These are phyloP conservation scores for Fomitopsis betulina DNA, from an alignment of 1,284 basidiomycete species.

Conservation along the genomic window DNA sequence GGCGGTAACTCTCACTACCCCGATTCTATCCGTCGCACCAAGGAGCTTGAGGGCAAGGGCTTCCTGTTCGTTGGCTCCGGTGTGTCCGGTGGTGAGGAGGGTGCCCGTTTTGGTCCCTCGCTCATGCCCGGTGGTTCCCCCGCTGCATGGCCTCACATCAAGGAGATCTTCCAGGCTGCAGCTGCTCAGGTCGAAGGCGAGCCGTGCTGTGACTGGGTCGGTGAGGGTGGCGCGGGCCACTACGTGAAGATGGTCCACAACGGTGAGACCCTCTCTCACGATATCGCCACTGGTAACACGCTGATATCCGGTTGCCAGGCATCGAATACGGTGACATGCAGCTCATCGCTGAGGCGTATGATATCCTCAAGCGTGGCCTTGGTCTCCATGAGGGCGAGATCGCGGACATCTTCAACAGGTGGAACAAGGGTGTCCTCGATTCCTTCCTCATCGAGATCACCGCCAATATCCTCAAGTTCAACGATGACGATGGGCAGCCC, in stretches of 20 bases:
- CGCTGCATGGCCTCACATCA: constrained; percentile 94
- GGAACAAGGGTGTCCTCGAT: constrained; percentile 99
- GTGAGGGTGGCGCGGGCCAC: constrained; percentile 90
- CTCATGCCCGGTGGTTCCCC: constrained; percentile 98
- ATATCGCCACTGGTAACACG: constrained; percentile 9
- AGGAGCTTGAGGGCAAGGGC: constrained; percentile 93
- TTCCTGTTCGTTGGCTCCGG: constrained; percentile 97
- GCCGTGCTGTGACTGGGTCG: constrained; percentile 99
- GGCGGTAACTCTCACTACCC: constrained; percentile 99
- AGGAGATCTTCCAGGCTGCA: constrained; percentile 98
- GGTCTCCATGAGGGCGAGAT: constrained; percentile 84
- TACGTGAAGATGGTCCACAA: constrained; percentile 99
- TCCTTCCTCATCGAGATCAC: constrained; percentile 99
- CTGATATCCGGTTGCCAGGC: constrained; percentile 42
- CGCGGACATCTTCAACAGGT: constrained; percentile 83
- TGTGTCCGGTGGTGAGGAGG: constrained; percentile 99
- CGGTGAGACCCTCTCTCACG: constrained; percentile 46
- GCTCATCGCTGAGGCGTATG: constrained; percentile 96
- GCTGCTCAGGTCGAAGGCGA: constrained; percentile 94
- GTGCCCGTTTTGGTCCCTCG: constrained; percentile 95
- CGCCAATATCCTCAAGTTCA: constrained; percentile 91
- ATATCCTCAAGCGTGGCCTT: constrained; percentile 97
- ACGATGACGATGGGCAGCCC: constrained; percentile 91
- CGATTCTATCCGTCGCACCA: constrained; percentile 92
- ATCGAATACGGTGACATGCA: constrained; percentile 99